Percentiles rank a stretch among this genome's conserved stretches.
Evolutionary conservation across 2,329 filamentous ascomycete genomes (phyloP).

Genomic region (Fusarium tricinctum): DNA sequence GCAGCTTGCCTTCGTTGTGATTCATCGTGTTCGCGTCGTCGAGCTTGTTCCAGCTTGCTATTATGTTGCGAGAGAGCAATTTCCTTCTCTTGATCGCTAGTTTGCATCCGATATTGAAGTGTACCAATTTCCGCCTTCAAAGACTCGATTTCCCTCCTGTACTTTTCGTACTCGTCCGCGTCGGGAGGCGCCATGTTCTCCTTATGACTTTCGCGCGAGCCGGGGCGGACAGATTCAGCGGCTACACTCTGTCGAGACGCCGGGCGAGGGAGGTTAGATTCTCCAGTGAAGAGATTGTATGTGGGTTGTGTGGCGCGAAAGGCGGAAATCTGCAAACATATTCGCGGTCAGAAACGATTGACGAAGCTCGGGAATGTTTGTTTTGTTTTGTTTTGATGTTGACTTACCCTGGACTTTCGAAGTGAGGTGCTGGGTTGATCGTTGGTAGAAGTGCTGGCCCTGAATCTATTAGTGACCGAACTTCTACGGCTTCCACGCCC

Average conservation of each 20-base stretch:
- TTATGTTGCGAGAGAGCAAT: constrained; percentile 83
- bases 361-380: constrained; percentile 14
- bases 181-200: constrained; percentile 72
- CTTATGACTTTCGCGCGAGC: constrained; percentile 71
- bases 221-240: constrained; percentile 59
- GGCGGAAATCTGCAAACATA: constrained; percentile 57
- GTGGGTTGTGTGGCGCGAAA: constrained; percentile 68
- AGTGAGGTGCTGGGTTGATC: constrained; percentile 55
- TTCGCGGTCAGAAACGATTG: constrained; percentile 26
- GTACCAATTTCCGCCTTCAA: constrained; percentile 91
- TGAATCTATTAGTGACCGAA: constrained; percentile 53
- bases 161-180: constrained; percentile 71
- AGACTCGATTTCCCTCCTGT: constrained; percentile 75
- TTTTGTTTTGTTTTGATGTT: constrained; percentile 48
- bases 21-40: constrained; percentile 86
- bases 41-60: constrained; percentile 84
- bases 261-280: constrained; percentile 57
- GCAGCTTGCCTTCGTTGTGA: constrained; percentile 76
- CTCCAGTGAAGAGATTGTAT: constrained; percentile 72
- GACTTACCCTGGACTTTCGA: constrained; percentile 58
- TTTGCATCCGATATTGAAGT: constrained; percentile 88
- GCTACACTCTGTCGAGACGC: constrained; percentile 58
- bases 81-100: constrained; percentile 88
- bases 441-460: constrained; percentile 55
- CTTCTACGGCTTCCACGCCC: constrained; percentile 49